Conservation (phyloP, 1,284 basidiomycete species). For the Amylostereum areolatum region DNA sequence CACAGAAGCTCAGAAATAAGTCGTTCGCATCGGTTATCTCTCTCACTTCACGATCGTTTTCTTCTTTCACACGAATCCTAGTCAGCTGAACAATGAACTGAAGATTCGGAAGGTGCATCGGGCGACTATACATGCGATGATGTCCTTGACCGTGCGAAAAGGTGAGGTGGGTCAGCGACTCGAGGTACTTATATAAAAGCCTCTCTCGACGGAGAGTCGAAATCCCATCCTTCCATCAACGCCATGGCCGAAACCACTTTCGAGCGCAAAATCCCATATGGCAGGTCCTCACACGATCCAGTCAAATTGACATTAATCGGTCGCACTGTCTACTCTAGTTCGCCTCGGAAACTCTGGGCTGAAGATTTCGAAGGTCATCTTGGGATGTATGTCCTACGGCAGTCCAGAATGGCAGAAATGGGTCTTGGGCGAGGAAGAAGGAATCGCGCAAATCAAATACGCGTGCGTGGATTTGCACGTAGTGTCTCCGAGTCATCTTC, state of each 20-base stretch:
- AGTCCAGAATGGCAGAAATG: constrained; percentile 27
- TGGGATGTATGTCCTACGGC: constrained; percentile 43
- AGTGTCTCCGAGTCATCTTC: neutral
- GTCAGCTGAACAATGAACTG: too few relatives aligned
- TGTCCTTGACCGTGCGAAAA: too few relatives aligned
- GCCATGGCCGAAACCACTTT: neutral
- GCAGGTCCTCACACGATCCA: neutral
- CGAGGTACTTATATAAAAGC: too few relatives aligned
- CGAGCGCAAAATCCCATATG: neutral
- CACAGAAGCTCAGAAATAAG: too few relatives aligned
- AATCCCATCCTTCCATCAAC: neutral
- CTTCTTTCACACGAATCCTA: too few relatives aligned
- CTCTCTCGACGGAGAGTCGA: too few relatives aligned
- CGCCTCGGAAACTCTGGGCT: constrained; percentile 40
- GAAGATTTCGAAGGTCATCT: constrained; percentile 37
- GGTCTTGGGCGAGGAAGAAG: constrained; percentile 36
- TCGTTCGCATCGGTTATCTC: neutral
- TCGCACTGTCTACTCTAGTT: constrained; percentile 21
- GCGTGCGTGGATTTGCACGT: constrained; percentile 19
- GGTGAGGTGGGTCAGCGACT: too few relatives aligned
- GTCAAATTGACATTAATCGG: neutral
- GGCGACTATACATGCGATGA: too few relatives aligned
- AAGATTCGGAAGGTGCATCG: too few relatives aligned
- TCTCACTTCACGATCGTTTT: too few relatives aligned
- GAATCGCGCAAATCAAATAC: constrained; percentile 29